phyloP scores from a whole-genome alignment of 148 eudicot genomes.

The Drosera capensis region DNA sequence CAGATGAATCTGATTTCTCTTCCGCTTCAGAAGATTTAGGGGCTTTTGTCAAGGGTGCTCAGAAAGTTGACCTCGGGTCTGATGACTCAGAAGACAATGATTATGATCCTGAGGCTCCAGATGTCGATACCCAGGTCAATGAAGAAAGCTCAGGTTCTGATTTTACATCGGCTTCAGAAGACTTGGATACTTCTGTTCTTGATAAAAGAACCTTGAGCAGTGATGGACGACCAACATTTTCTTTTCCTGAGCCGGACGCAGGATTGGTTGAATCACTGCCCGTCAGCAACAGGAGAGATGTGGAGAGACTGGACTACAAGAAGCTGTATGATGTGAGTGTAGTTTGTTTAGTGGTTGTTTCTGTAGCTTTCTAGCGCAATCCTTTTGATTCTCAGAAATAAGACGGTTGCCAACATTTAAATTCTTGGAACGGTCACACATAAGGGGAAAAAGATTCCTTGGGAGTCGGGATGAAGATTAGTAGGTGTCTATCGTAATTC shows the following conservation, averaged over 20 bases:
- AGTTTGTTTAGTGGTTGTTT: background rate
- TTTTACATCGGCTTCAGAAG: slow-evolving; percentile 83
- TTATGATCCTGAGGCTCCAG: slow-evolving; percentile 50
- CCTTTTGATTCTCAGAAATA: too few relatives aligned
- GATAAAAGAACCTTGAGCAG: slow-evolving; percentile 12
- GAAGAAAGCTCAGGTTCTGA: slow-evolving; percentile 66
- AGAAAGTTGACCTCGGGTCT: slow-evolving; percentile 50
- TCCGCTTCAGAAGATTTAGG: slow-evolving; percentile 52
- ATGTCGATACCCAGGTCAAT: slow-evolving; percentile 28
- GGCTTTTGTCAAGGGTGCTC: slow-evolving; percentile 20
- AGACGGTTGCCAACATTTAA: too few relatives aligned
- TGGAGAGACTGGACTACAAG: slow-evolving; percentile 80
- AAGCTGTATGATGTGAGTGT: slow-evolving; percentile 80
- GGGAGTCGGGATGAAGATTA: too few relatives aligned
- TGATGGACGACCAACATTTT: slow-evolving; percentile 8
- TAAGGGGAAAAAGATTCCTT: too few relatives aligned
- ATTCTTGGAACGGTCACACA: too few relatives aligned
- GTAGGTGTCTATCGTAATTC: too few relatives aligned
- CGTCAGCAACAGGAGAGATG: slow-evolving; percentile 36
- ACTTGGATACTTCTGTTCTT: slow-evolving; percentile 30
- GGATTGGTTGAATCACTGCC: slow-evolving; percentile 20
- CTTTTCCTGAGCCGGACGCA: slow-evolving; percentile 21
- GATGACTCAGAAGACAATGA: slow-evolving; percentile 94
- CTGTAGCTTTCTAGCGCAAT: too few relatives aligned
- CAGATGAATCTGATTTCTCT: slow-evolving; percentile 42